phyloP scores from a whole-genome alignment of 108 stramenopile species.

The Bacterosira constricta region DNA sequence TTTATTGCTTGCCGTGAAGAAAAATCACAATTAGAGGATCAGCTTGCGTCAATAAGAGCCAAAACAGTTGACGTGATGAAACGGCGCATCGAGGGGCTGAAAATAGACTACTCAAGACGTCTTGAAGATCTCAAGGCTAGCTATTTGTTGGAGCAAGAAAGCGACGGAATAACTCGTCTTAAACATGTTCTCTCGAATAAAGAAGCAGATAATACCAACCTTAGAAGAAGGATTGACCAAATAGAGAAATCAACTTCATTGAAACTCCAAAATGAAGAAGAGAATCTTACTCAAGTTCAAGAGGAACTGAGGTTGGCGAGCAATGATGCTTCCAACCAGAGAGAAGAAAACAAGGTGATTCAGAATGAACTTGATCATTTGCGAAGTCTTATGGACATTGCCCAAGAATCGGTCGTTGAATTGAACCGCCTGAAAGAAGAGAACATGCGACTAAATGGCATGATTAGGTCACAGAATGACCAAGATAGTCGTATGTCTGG shows the following conservation, averaged over 20 bases:
- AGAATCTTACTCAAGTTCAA: conserved; percentile 16
- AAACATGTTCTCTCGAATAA: conserved; percentile 12
- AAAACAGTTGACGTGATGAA: conserved; percentile 43
- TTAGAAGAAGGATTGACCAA: conserved; percentile 24
- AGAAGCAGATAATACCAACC: conserved; percentile 23
- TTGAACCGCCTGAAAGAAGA: conserved; percentile 41
- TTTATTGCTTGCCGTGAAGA: conserved; percentile 18
- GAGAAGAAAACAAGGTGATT: conserved; percentile 28
- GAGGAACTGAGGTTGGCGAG: conserved; percentile 16
- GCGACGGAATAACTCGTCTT: conserved; percentile 2
- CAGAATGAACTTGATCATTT: conserved; percentile 38
- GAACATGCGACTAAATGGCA: conserved; percentile 21
- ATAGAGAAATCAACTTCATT: conserved; percentile 29
- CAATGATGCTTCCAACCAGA: conserved; percentile 21
- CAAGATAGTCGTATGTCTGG: conserved; percentile 10
- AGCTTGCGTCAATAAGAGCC: conserved; percentile 19
- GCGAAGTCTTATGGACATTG: conserved; percentile 42
- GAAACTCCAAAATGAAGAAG: conserved; percentile 25
- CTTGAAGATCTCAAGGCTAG: conserved; percentile 18
- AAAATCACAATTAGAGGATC: conserved; percentile 11
- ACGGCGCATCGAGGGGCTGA: conserved; percentile 20
- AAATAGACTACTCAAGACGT: conserved; percentile 15
- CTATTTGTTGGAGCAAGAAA: conserved; percentile 13
- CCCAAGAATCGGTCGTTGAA: conserved; percentile 44
- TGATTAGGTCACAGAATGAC: conserved; percentile 19